Base-by-base conservation (phyloP, 129 eudicot genomes). In the Rutidosis leptorrhynchoides region DNA sequence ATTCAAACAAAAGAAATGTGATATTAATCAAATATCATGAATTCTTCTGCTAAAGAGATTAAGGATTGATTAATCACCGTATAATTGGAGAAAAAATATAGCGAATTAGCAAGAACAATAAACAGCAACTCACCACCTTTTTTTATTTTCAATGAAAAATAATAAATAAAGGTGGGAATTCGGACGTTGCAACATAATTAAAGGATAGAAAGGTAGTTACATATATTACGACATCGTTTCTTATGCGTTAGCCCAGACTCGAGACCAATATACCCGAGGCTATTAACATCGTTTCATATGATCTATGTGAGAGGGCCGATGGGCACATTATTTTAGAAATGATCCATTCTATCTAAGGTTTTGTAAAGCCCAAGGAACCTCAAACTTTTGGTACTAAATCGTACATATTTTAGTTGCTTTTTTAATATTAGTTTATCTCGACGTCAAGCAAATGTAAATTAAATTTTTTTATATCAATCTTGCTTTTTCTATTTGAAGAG, bases 1-100 rank as follows among this genome's bases (percentile, higher is more conserved):
- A 75, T 60, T 26, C 45, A 37, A 73, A 54, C 32, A 42, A 61
- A 40, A 68, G 62, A 27, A 12, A 60, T 9, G 58, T 20, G 37
- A 52, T 68, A 21, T 35, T 49, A 27, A 52, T 75, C 37, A 21
- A 51, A 11, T 60, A 10, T 40, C n/a, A 12, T 10, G 46, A 40
- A 3, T 2, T 40, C n/a, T 40, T 40, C 3, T 40, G 46, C 16
- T 15, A 40, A 37, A 12, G 46, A 40, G 46, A 75, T 67, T 14
- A 67, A 58, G 24, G 54, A 74, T 61, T 68, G 20, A 52, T 28
- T 75, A 60, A 17, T 75, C 64, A 60, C 69, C 62, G 49, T 60
- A 35, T 27, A 60, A 60, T 68, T 32, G 79, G 69, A 68, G 70
- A 10, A 68, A n/a, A n/a, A 68, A 68, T 75, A 60, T 62, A 75